A percentile compares a stretch with the other conserved stretches of the same genome.
phyloP scores from a whole-genome alignment of 2,329 filamentous ascomycete species.

The Fusarium sp. region DNA sequence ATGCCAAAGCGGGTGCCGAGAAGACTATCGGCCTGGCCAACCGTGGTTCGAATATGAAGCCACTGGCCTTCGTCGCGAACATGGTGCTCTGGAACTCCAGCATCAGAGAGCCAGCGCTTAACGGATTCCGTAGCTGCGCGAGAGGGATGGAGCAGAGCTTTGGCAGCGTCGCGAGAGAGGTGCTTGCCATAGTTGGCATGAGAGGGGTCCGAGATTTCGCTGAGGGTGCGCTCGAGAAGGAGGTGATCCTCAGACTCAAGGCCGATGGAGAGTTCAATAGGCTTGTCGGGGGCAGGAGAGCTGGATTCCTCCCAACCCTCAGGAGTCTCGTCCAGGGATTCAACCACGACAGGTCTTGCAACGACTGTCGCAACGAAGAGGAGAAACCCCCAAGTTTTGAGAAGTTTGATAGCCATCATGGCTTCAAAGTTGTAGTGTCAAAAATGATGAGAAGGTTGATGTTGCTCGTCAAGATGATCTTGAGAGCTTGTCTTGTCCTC shows the following conservation, averaged over 20 bases:
- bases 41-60: conserved; percentile 56
- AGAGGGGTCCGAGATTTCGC: conserved; percentile 62
- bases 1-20: conserved; percentile 59
- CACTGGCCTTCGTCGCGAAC: conserved; percentile 52
- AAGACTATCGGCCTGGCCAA: conserved; percentile 56
- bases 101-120: conserved; percentile 57
- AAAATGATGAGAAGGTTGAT: not conserved
- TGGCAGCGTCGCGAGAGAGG: conserved; percentile 60
- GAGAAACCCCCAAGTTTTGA: conserved; percentile 20
- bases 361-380: conserved; percentile 10
- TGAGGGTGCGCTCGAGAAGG: conserved; percentile 56
- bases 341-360: conserved; percentile 35
- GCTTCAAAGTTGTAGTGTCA: not conserved
- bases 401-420: conserved; percentile 17
- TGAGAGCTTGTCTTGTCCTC: conserved; percentile 1
- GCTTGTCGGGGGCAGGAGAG: conserved; percentile 25
- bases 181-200: conserved; percentile 61
- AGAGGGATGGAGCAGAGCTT: conserved; percentile 59
- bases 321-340: conserved; percentile 34
- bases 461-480: conserved; percentile 5
- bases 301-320: conserved; percentile 39
- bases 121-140: conserved; percentile 53
- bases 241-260: conserved; percentile 40
- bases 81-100: conserved; percentile 51
- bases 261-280: conserved; percentile 47